These are phyloP conservation scores for Pichia rugopelliculosa DNA, from an alignment of 805 yeast genomes.

Conservation along the genomic window DNA sequence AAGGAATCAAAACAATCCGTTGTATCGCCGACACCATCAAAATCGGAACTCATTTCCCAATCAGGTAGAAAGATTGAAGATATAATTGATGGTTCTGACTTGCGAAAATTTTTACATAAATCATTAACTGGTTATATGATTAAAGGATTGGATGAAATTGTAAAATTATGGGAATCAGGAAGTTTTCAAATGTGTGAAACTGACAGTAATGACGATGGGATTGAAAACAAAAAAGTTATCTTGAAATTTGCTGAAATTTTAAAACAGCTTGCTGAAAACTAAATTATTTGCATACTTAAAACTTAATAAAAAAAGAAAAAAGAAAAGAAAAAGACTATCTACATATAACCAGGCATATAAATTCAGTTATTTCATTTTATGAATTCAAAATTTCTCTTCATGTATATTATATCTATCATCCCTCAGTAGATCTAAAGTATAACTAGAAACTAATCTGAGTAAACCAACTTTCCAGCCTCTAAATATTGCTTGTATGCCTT, in stretches of 20 bases:
- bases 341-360: neutral
- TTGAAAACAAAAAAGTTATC: conserved; percentile 7
- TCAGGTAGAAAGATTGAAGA: conserved; percentile 25
- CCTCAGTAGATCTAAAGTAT: conserved; percentile 63
- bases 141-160: conserved; percentile 32
- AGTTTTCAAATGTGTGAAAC: conserved; percentile 1
- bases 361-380: no score
- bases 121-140: conserved; percentile 39
- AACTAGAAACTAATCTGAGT: conserved; percentile 70
- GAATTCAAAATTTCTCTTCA: conserved; percentile 39
- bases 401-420: conserved; percentile 36
- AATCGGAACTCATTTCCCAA: conserved; percentile 5
- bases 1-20: neutral
- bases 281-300: neutral
- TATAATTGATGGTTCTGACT: conserved; percentile 46
- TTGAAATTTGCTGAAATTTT: conserved; percentile 12
- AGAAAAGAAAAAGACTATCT: neutral
- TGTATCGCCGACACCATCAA: neutral
- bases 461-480: conserved; percentile 91
- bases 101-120: conserved; percentile 42
- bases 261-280: conserved; percentile 5
- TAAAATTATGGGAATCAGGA: conserved; percentile 19
- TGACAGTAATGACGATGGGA: neutral
- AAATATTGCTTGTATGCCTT: conserved; percentile 50
- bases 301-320: neutral